phyloP scores from a whole-genome alignment of 2,329 filamentous ascomycete genomes.

The Exserohilum turcica region DNA sequence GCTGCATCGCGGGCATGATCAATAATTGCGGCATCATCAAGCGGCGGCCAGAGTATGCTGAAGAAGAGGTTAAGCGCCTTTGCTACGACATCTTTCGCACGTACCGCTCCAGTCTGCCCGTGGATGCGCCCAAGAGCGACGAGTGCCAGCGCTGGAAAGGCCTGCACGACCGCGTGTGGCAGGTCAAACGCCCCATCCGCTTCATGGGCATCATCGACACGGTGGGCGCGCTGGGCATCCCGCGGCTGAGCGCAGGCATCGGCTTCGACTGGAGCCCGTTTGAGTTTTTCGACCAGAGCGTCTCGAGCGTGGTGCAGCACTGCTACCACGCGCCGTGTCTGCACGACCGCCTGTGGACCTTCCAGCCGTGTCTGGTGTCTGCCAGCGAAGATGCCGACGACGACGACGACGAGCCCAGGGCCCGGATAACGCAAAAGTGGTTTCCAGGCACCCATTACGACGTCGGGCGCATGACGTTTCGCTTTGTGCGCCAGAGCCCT shows the following conservation, averaged over 20 bases:
- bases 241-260: constrained; percentile 42
- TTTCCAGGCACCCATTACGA: constrained; percentile 49
- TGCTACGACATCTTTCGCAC: constrained; percentile 43
- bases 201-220: constrained; percentile 45
- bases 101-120: constrained; percentile 35
- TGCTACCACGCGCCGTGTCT: constrained; percentile 42
- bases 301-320: constrained; percentile 40
- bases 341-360: constrained; percentile 44
- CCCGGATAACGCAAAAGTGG: constrained; percentile 38
- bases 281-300: constrained; percentile 45
- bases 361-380: constrained; percentile 30
- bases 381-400: constrained; percentile 8
- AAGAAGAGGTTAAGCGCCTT: constrained; percentile 27
- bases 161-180: constrained; percentile 31
- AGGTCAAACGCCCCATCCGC: constrained; percentile 37
- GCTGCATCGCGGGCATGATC: constrained; percentile 52
- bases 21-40: constrained; percentile 50
- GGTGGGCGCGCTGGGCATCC: constrained; percentile 43
- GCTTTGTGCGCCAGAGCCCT: constrained; percentile 40
- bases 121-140: constrained; percentile 35
- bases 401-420: constrained; percentile 9
- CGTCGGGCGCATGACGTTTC: constrained; percentile 43
- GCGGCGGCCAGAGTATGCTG: constrained; percentile 7
- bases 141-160: constrained; percentile 27
- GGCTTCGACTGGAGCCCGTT: constrained; percentile 46